Evolutionary conservation across 192 early-diverging fungal genomes (phyloP).

Genomic region (Backusella morwellensis): DNA sequence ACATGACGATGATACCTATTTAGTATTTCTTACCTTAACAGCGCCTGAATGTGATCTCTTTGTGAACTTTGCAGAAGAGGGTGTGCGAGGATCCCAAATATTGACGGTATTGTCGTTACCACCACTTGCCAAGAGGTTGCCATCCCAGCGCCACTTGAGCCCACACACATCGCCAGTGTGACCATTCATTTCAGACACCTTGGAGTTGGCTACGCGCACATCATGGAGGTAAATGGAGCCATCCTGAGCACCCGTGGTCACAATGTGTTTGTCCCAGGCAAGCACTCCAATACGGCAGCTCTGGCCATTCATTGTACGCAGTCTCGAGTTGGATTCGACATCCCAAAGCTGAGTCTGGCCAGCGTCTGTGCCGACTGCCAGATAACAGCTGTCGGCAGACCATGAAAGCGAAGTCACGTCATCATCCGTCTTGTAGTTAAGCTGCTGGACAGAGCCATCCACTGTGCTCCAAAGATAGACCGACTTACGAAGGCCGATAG

Average conservation of each 20-base stretch:
- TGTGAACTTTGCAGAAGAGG: slow-evolving; percentile 58
- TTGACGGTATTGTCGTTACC: slow-evolving; percentile 93
- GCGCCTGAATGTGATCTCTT: slow-evolving; percentile 84
- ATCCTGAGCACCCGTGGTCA: slow-evolving; percentile 86
- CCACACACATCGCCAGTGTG: slow-evolving; percentile 88
- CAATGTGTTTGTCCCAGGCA: slow-evolving; percentile 79
- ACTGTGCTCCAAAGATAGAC: slow-evolving; percentile 92
- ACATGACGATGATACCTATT: background rate
- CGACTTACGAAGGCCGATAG: slow-evolving; percentile 80
- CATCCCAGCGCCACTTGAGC: slow-evolving; percentile 82
- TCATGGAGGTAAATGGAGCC: slow-evolving; percentile 95
- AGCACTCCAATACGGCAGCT: slow-evolving; percentile 78
- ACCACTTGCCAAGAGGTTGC: slow-evolving; percentile 81
- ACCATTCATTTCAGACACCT: slow-evolving; percentile 61
- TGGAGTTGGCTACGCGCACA: slow-evolving; percentile 85
- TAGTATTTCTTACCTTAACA: slow-evolving; percentile 64
- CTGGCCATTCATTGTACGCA: slow-evolving; percentile 85
- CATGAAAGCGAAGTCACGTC: slow-evolving; percentile 78
- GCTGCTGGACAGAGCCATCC: slow-evolving; percentile 59
- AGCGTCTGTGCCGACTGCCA: slow-evolving; percentile 70
- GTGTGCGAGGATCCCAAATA: slow-evolving; percentile 80
- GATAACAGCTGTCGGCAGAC: slow-evolving; percentile 61
- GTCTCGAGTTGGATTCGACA: slow-evolving; percentile 64
- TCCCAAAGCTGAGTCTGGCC: slow-evolving; percentile 94
- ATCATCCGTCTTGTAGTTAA: slow-evolving; percentile 48